Percentiles rank a stretch among this genome's conserved stretches.
phyloP scores from a whole-genome alignment of 1,284 basidiomycete genomes.

The Rhodotorula sp. region DNA sequence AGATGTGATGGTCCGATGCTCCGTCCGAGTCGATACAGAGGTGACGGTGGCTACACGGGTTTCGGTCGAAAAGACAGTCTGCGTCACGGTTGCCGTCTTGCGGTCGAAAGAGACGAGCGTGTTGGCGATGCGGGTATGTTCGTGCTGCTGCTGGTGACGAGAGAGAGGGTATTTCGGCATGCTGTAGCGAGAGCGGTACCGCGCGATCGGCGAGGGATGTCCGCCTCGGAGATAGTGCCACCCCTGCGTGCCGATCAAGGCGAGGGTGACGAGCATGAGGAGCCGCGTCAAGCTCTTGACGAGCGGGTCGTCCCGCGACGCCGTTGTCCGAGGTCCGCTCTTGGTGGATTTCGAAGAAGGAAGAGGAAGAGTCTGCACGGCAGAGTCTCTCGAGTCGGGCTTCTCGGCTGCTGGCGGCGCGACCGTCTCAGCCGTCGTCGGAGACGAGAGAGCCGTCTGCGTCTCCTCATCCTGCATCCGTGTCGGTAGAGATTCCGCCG shows the following conservation, averaged over 20 bases:
- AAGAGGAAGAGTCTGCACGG: background rate
- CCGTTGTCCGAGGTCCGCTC: background rate
- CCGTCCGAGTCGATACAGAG: background rate
- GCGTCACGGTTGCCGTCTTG: background rate
- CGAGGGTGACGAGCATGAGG: background rate
- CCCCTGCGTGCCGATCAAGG: background rate
- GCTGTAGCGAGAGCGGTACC: background rate
- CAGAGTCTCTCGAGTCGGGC: background rate
- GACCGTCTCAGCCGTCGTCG: background rate
- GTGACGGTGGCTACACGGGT: background rate
- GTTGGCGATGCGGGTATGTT: background rate
- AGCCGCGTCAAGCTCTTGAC: background rate
- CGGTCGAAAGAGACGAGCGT: background rate
- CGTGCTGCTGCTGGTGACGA: background rate
- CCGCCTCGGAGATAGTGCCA: background rate
- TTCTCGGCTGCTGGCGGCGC: background rate
- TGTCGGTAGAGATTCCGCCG: no score
- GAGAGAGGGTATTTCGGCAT: background rate
- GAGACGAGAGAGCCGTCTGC: no score
- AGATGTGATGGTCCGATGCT: background rate
- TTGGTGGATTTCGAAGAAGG: background rate
- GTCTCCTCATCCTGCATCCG: background rate
- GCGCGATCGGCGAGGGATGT: background rate
- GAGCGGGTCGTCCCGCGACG: background rate
- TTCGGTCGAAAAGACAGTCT: background rate